These are phyloP conservation scores for Zopfia rhizophila DNA, from an alignment of 2,329 filamentous ascomycete species.

Conservation along the genomic window DNA sequence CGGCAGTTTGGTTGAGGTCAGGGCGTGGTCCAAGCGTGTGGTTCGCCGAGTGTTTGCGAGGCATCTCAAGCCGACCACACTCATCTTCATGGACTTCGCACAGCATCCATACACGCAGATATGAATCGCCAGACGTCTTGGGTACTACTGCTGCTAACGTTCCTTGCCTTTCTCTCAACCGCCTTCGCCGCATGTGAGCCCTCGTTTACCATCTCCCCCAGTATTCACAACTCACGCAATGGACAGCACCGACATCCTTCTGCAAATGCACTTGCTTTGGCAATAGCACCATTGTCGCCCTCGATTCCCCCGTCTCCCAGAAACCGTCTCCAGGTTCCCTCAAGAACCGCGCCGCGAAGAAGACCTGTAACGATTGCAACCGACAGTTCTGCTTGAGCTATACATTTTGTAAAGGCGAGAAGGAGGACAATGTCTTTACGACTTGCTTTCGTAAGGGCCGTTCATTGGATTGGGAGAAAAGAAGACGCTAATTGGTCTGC, in stretches of 20 bases:
- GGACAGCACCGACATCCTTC: constrained; percentile 67
- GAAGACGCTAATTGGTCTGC: constrained; percentile 14
- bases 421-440: constrained; percentile 72
- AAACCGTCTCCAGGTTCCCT: constrained; percentile 34
- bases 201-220: not conserved
- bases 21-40: constrained; percentile 16
- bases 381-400: constrained; percentile 73
- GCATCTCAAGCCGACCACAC: constrained; percentile 4
- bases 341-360: constrained; percentile 48
- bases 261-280: constrained; percentile 78
- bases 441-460: constrained; percentile 74
- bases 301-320: constrained; percentile 58
- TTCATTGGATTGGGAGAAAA: constrained; percentile 18
- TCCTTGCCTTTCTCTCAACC: constrained; percentile 50
- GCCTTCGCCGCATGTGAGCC: constrained; percentile 57
- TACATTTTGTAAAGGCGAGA: constrained; percentile 68
- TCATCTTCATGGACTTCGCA: constrained; percentile 6
- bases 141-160: constrained; percentile 35
- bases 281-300: constrained; percentile 74
- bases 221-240: constrained; percentile 6
- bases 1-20: constrained; percentile 24
- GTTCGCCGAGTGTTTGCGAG: constrained; percentile 12
- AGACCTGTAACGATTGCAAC: constrained; percentile 73
- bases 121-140: constrained; percentile 37
- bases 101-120: constrained; percentile 7